A percentile compares a stretch with the other conserved stretches of the same genome.
phyloP scores from a whole-genome alignment of 345 rosid species.

The Psidium friedrichsthalianum region DNA sequence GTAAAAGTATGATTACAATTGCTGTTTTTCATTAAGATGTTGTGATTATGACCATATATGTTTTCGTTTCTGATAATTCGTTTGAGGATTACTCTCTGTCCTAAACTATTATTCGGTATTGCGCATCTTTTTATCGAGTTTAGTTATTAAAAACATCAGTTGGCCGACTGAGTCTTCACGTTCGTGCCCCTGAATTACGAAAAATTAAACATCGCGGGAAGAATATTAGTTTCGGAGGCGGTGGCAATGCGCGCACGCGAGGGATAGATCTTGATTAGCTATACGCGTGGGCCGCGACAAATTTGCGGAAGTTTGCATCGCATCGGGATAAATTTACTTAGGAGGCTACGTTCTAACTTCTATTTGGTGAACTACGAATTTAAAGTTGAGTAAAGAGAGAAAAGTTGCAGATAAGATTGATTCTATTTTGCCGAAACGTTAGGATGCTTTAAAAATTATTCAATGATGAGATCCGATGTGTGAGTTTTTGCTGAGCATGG shows the following conservation, averaged over 20 bases:
- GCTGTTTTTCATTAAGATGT: neutral
- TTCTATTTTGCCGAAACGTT: too few relatives aligned
- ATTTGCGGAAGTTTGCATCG: neutral
- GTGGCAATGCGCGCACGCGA: neutral
- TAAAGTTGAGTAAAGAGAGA: too few relatives aligned
- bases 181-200: neutral
- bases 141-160: neutral
- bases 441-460: too few relatives aligned
- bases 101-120: too few relatives aligned
- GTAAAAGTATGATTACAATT: neutral
- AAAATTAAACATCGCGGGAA: neutral
- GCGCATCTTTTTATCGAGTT: neutral
- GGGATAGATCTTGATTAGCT: neutral
- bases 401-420: too few relatives aligned
- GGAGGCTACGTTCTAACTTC: too few relatives aligned
- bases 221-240: neutral
- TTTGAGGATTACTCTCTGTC: neutral
- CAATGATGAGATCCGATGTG: too few relatives aligned
- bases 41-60: neutral
- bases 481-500: too few relatives aligned
- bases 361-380: too few relatives aligned
- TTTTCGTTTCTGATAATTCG: neutral
- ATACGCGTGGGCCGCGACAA: neutral
- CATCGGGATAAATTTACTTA: neutral
- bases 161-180: accelerated